phyloP scores from a whole-genome alignment of 2,329 filamentous ascomycete genomes.

The Chrysoporthe cubensis region DNA sequence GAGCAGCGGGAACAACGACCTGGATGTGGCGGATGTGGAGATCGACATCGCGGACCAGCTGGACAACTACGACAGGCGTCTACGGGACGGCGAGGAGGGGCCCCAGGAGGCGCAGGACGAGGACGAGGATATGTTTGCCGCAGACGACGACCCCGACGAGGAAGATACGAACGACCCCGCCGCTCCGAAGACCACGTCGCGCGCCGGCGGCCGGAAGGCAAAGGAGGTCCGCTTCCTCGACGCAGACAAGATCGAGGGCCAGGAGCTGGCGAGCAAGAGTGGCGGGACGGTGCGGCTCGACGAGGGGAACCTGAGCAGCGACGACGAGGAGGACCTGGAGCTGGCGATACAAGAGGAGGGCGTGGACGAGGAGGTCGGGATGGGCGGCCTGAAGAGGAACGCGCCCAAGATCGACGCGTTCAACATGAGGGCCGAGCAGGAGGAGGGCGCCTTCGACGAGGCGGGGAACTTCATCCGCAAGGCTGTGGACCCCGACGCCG shows the following conservation, averaged over 20 bases:
- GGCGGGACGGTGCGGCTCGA: conserved; percentile 72
- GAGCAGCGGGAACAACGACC: conserved; percentile 35
- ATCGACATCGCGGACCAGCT: conserved; percentile 56
- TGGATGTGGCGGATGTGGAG: conserved; percentile 45
- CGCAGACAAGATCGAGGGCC: conserved; percentile 72
- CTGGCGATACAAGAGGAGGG: conserved; percentile 76
- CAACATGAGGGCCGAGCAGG: conserved; percentile 87
- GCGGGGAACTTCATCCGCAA: conserved; percentile 90
- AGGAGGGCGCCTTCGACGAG: conserved; percentile 91
- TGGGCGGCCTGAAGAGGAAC: conserved; percentile 88
- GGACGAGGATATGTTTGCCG: conserved; percentile 86
- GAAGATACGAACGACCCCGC: conserved; percentile 24
- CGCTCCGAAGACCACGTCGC: conserved; percentile 38
- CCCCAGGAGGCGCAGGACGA: conserved; percentile 56
- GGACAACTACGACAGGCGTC: conserved; percentile 55
- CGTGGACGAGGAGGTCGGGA: conserved; percentile 86
- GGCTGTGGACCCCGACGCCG: conserved; percentile 83
- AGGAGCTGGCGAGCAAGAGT: conserved; percentile 73
- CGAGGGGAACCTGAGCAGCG: conserved; percentile 51
- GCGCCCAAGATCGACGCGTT: conserved; percentile 95
- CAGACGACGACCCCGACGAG: conserved; percentile 42
- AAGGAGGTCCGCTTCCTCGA: conserved; percentile 66
- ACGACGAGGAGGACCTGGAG: conserved; percentile 72
- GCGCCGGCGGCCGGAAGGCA: conserved; percentile 56
- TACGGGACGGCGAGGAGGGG: conserved; percentile 41